Base-by-base conservation (phyloP, 2,329 filamentous ascomycete genomes). In the Onygena corvina region DNA sequence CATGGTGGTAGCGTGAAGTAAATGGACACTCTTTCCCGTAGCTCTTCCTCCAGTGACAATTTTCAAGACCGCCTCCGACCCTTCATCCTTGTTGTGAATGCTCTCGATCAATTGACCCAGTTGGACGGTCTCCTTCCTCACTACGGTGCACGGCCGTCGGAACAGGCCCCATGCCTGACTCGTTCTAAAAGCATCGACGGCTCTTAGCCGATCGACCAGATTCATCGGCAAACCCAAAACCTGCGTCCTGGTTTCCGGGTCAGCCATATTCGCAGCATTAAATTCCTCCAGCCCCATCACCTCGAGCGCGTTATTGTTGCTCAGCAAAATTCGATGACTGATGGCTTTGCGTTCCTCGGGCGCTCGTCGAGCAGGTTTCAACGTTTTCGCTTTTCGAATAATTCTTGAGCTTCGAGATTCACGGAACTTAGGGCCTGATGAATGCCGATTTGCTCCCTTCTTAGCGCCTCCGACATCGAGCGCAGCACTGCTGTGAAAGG, bases 161-260 rank as follows among this genome's bases (percentile, higher is more conserved):
- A 96, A 98, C 60, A 94, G 71, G 52, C 76, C 77, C 89, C 92
- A 98, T 55, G 78, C 81, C 74, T 96, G 92, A 20, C 80, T 85
- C 18, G 80, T 74, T 76, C 94, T 94, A 74, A 98, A 98, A 2
- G 86, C 88, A 62, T 94, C 86, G 48, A 84, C 74, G n/a, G 81
- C 77, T 59, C 88, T 77, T 70, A 98, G 72, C 64, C 83, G 79
- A 69, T 94, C 88, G 46, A 95, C 76, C 46, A 87, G 70, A 1
- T 70, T 67, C 35, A 80, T 78, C 5, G 84, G 80, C 23, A 96
- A 67, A 1, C 77, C 77, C 47, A 87, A 69, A 25, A 96, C 76
- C 53, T 76, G 76, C 30, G 84, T 86, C 7, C 76, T 69, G 46
- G 77, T 75, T 29, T 72, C 71, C 25, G 70, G 66, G 49, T 75